phyloP scores from a whole-genome alignment of 2,329 filamentous ascomycete genomes.

The Fusarium albosuccineum region DNA sequence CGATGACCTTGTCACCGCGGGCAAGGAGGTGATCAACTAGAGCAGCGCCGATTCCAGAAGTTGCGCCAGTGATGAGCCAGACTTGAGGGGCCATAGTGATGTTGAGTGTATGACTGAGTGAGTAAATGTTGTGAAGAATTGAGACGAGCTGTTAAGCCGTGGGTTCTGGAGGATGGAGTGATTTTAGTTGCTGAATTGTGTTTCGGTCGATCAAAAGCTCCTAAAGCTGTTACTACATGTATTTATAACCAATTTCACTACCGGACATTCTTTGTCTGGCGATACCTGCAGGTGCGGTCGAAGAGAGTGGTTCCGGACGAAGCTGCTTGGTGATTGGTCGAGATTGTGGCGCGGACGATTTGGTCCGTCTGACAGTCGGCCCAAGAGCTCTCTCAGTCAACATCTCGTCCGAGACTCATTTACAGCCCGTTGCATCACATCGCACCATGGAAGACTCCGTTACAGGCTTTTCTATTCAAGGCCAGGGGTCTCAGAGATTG shows the following conservation, averaged over 20 bases:
- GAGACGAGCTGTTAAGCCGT: too few species aligned
- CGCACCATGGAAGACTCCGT: not conserved
- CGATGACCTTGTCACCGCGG: not conserved
- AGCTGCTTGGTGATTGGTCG: not conserved
- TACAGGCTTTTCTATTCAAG: not conserved
- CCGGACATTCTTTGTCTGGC: too few species aligned
- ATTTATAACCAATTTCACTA: too few species aligned
- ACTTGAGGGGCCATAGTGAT: not conserved
- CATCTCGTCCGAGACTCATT: not conserved
- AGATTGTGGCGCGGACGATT: not conserved
- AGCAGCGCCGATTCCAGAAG: not conserved
- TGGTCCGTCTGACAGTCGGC: not conserved
- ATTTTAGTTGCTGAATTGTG: too few species aligned
- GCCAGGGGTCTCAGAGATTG: not conserved
- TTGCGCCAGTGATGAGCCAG: slow-evolving; percentile 3
- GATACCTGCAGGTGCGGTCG: not conserved
- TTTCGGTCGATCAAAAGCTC: too few species aligned
- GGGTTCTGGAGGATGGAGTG: too few species aligned
- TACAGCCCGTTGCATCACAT: not conserved
- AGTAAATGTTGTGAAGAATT: too few species aligned
- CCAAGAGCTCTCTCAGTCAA: not conserved
- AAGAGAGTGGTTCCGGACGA: not conserved
- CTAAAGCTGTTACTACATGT: too few species aligned
- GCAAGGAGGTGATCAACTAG: not conserved
- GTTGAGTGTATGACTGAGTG: not conserved